Conservation (phyloP, 441 rosid genomes). For the Aquilaria agallochum region DNA sequence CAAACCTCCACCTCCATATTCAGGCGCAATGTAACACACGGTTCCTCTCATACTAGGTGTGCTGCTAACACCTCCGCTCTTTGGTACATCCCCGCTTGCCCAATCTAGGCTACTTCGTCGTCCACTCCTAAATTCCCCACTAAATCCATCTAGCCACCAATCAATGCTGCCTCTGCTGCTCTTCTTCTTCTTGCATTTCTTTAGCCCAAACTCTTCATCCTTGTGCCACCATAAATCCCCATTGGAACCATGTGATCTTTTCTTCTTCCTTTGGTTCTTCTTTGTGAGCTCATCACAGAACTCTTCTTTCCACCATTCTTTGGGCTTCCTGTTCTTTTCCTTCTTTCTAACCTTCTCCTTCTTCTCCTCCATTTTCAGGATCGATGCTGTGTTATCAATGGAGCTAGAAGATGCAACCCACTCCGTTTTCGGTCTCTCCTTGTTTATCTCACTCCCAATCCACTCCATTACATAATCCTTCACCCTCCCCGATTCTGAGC, state of each 20-base stretch:
- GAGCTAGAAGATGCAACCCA: slow-evolving; percentile 38
- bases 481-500: slow-evolving; percentile 63
- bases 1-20: slow-evolving; percentile 72
- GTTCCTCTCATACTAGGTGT: slow-evolving; percentile 96
- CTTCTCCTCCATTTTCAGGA: slow-evolving; percentile 32
- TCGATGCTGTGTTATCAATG: slow-evolving; percentile 21
- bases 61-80: slow-evolving; percentile 83
- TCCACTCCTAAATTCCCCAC: slow-evolving; percentile 55
- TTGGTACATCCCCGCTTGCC: slow-evolving; percentile 59
- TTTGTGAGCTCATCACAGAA: slow-evolving; percentile 77
- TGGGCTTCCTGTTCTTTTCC: slow-evolving; percentile 61
- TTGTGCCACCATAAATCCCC: slow-evolving; percentile 73
- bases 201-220: slow-evolving; percentile 40
- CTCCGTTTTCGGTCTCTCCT: slow-evolving; percentile 59
- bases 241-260: slow-evolving; percentile 34
- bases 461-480: slow-evolving; percentile 94
- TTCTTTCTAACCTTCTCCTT: slow-evolving; percentile 38
- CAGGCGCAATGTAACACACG: slow-evolving; percentile 86
- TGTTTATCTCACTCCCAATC: slow-evolving; percentile 87
- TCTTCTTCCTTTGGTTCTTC: slow-evolving; percentile 57
- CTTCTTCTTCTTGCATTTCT: slow-evolving; percentile 37
- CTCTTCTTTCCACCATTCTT: slow-evolving; percentile 98
- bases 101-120: slow-evolving; percentile 65
- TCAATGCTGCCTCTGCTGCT: slow-evolving; percentile 62
- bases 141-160: slow-evolving; percentile 80